Percentiles rank a stretch among this genome's conserved stretches.
phyloP scores from a whole-genome alignment of 345 rosid species.

The Sisymbrium irio region DNA sequence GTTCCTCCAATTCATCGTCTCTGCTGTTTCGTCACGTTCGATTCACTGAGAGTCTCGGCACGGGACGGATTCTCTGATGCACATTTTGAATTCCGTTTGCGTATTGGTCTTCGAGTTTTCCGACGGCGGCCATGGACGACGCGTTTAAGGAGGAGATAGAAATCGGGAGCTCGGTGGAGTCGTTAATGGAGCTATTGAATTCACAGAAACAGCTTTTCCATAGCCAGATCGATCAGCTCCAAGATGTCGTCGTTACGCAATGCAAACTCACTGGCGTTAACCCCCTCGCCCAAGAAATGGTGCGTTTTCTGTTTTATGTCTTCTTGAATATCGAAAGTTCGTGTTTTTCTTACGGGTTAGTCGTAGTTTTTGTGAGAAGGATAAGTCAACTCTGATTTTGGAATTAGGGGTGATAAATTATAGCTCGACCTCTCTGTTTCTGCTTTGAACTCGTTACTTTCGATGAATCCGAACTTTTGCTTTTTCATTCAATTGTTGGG shows the following conservation, averaged over 20 bases:
- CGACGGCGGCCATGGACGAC: conserved; percentile 50
- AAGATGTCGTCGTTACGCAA: conserved; percentile 70
- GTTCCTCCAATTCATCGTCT: conserved; percentile 9
- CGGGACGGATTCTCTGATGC: conserved; percentile 30
- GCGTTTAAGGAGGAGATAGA: conserved; percentile 49
- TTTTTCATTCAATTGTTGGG: neutral
- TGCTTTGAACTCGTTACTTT: neutral
- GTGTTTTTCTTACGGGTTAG: neutral
- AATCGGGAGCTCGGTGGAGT: conserved; percentile 65
- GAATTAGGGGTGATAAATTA: neutral
- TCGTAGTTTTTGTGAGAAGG: neutral
- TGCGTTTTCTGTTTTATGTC: conserved; percentile 29
- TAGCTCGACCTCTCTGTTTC: neutral
- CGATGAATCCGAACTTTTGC: neutral
- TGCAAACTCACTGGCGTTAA: conserved; percentile 97
- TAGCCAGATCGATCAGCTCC: conserved; percentile 83
- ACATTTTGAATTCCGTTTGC: conserved; percentile 30
- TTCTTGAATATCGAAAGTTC: neutral
- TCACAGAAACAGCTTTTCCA: conserved; percentile 77
- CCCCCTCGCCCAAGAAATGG: conserved; percentile 99
- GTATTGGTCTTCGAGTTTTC: conserved; percentile 33
- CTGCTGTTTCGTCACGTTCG: neutral
- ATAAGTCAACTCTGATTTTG: neutral
- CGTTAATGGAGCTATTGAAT: conserved; percentile 55
- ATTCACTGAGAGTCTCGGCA: conserved; percentile 25